These are phyloP conservation scores for Mrakiaceae sp. DNA, from an alignment of 1,284 basidiomycete species.

Conservation along the genomic window DNA sequence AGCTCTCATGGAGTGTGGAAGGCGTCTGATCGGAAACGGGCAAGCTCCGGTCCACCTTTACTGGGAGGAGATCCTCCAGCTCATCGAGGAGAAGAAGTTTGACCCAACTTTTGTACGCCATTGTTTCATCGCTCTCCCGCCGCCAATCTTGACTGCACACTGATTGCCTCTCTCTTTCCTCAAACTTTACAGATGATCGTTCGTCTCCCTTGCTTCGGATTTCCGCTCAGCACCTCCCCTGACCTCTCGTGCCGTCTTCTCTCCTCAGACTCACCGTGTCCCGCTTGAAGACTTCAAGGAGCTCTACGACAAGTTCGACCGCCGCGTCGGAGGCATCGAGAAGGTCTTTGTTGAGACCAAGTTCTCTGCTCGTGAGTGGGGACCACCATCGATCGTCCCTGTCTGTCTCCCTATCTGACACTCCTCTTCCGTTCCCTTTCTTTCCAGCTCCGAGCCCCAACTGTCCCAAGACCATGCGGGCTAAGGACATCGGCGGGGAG, in stretches of 20 bases:
- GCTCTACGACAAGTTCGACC: constrained; percentile 49
- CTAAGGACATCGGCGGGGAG: constrained; percentile 39
- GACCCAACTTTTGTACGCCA: constrained; percentile 40
- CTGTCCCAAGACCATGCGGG: constrained; percentile 39
- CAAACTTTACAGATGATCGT: not conserved
- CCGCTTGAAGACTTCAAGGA: constrained; percentile 46
- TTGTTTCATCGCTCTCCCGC: constrained; percentile 19
- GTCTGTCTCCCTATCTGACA: not conserved
- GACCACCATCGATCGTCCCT: not conserved
- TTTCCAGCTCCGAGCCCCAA: constrained; percentile 33
- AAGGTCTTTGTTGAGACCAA: constrained; percentile 55
- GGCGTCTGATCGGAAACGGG: constrained; percentile 20
- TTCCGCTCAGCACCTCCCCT: no score
- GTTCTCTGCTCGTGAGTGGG: constrained; percentile 33
- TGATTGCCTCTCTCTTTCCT: not conserved
- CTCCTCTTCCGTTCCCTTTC: not conserved
- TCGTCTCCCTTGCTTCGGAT: not conserved
- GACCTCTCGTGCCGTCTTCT: not conserved
- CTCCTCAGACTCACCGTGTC: constrained; percentile 45
- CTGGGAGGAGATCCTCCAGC: constrained; percentile 53
- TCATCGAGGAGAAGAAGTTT: constrained; percentile 39
- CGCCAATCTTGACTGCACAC: constrained; percentile 37
- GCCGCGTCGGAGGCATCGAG: constrained; percentile 47
- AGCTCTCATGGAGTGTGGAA: constrained; percentile 61
- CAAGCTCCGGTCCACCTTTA: constrained; percentile 59